Evolutionary conservation across 164 flowering plant genomes (phyloP).

Genomic region (Vitis labrusca): DNA sequence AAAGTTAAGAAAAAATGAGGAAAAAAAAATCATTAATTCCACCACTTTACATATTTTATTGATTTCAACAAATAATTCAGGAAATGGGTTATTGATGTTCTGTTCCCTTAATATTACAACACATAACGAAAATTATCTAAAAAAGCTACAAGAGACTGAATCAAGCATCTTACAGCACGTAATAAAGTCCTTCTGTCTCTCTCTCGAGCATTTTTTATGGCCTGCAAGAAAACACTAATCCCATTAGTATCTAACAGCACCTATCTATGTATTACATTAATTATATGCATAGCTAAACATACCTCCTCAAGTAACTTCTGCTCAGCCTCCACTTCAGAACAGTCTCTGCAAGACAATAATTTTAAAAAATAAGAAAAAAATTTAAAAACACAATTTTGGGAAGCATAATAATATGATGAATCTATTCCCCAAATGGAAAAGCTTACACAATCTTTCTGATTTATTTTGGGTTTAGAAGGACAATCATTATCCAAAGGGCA

Average conservation of each 20-base stretch:
- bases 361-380: background rate
- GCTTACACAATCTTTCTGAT: too few species aligned
- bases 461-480: too few species aligned
- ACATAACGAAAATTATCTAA: too few species aligned
- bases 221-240: slow-evolving; percentile 42
- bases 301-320: slow-evolving; percentile 83
- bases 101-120: too few species aligned
- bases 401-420: background rate
- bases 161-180: slow-evolving; percentile 65
- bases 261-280: too few species aligned
- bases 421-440: too few species aligned
- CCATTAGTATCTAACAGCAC: background rate
- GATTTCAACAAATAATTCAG: too few species aligned
- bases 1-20: background rate
- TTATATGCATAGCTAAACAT: background rate
- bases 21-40: background rate
- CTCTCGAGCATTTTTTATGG: slow-evolving; percentile 90
- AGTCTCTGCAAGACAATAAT: slow-evolving; percentile 44
- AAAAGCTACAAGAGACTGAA: too few species aligned
- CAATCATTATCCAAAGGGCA: too few species aligned
- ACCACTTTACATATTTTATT: background rate
- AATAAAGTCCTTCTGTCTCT: slow-evolving; percentile 80
- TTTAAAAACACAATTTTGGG: background rate
- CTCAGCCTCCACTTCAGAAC: slow-evolving; percentile 82
- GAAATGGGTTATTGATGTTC: too few species aligned